These are phyloP conservation scores for Trichodelitschia bisporula DNA, from an alignment of 495 filamentous ascomycete species.

Conservation along the genomic window DNA sequence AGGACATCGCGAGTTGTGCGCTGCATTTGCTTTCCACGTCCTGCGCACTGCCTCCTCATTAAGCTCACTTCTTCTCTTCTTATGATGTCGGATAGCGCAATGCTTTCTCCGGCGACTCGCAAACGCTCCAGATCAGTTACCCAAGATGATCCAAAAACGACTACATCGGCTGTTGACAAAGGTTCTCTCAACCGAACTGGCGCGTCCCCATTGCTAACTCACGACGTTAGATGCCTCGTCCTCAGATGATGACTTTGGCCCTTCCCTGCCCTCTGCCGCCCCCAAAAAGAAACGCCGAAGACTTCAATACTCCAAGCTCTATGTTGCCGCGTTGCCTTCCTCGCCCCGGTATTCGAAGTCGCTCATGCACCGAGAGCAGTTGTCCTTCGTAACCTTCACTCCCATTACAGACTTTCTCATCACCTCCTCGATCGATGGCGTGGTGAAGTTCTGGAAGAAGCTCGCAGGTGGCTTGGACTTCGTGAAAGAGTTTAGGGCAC, in stretches of 20 bases:
- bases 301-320: conserved; percentile 84
- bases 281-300: conserved; percentile 73
- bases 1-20: no score
- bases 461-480: conserved; percentile 75
- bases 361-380: conserved; percentile 92
- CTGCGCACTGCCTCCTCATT: no score
- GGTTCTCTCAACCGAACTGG: no score
- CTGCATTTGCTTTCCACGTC: no score
- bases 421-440: conserved; percentile 74
- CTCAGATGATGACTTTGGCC: conserved; percentile 86
- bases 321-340: conserved; percentile 67
- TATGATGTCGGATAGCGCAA: no score
- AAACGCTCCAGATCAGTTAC: no score
- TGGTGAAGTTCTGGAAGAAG: conserved; percentile 99
- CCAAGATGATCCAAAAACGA: no score
- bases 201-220: no score
- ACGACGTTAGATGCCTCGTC: conserved; percentile 33
- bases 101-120: no score
- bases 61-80: no score
- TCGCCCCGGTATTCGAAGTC: conserved; percentile 79
- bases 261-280: conserved; percentile 46
- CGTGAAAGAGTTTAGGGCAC: conserved; percentile 90
- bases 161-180: no score
- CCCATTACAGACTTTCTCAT: conserved; percentile 85
- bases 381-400: conserved; percentile 65